A percentile compares a stretch with the other conserved stretches of the same genome.
Evolutionary conservation across 2,329 filamentous ascomycete species (phyloP).

Genomic region (Aspergillus novoparasiticus): DNA sequence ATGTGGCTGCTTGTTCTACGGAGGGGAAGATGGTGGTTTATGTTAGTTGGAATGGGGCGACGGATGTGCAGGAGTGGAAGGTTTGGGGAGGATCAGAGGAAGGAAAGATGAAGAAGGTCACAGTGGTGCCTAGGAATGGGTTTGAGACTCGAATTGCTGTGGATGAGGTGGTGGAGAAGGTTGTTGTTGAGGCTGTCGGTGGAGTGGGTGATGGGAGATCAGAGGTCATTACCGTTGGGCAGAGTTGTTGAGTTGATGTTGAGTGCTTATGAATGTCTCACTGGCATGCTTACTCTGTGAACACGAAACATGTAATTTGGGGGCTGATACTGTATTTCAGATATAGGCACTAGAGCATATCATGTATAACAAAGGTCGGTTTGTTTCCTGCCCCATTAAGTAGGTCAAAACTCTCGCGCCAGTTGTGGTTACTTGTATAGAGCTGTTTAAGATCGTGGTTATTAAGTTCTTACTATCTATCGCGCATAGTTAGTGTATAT

Average conservation of each 20-base stretch:
- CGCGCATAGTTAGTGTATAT: too few species aligned
- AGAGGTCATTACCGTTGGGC: slow-evolving; percentile 14
- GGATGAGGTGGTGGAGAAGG: slow-evolving; percentile 2
- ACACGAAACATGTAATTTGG: background rate
- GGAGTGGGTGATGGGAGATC: slow-evolving; percentile 22
- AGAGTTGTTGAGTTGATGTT: slow-evolving; percentile 14
- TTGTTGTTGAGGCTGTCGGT: slow-evolving; percentile 24
- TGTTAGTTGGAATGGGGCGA: slow-evolving; percentile 45
- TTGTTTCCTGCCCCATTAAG: too few species aligned
- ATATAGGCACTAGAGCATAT: too few species aligned
- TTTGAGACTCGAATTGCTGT: slow-evolving; percentile 14
- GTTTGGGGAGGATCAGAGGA: slow-evolving; percentile 1
- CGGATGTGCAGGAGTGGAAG: slow-evolving; percentile 30
- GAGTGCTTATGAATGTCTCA: background rate
- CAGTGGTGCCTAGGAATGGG: background rate
- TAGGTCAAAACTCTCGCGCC: too few species aligned
- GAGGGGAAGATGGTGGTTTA: slow-evolving; percentile 26
- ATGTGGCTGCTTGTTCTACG: slow-evolving; percentile 20
- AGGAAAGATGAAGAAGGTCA: background rate
- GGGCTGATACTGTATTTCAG: background rate
- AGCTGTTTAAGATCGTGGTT: too few species aligned
- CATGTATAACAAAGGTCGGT: too few species aligned
- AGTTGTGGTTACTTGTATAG: too few species aligned
- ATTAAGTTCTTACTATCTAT: too few species aligned
- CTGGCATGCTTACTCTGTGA: background rate